phyloP scores from a whole-genome alignment of 2,329 filamentous ascomycete genomes.

The Amauroascus niger region DNA sequence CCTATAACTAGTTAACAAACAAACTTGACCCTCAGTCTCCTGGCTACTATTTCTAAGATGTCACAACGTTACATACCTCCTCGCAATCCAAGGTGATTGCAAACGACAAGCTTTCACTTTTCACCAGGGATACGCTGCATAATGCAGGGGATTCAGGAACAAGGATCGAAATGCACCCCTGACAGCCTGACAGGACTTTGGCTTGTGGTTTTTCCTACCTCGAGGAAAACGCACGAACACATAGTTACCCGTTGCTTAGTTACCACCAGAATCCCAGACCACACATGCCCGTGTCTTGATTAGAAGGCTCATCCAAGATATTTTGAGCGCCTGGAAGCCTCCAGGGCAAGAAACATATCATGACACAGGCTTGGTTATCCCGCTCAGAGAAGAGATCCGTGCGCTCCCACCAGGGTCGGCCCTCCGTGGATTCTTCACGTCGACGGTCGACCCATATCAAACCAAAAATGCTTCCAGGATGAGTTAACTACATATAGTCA shows the following conservation, averaged over 20 bases:
- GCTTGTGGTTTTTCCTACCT: background rate
- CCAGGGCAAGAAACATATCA: background rate
- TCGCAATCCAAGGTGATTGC: background rate
- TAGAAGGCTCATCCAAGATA: background rate
- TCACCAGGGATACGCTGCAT: background rate
- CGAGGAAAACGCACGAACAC: background rate
- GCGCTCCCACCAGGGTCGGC: background rate
- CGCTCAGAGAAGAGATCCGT: background rate
- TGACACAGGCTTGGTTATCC: too few species aligned
- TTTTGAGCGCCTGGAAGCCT: background rate
- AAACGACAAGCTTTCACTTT: conserved; percentile 1
- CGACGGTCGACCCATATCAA: background rate
- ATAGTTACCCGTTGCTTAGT: too few species aligned
- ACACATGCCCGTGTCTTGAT: too few species aligned
- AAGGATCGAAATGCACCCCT: conserved; percentile 9
- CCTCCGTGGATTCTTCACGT: background rate
- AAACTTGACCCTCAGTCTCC: background rate
- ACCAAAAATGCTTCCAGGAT: background rate
- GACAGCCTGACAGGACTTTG: background rate
- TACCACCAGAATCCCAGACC: too few species aligned
- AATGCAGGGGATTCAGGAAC: background rate
- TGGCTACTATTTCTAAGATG: background rate
- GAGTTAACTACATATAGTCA: background rate
- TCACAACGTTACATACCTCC: background rate
- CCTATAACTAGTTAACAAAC: too few species aligned